These are phyloP conservation scores for Podospora didyma DNA, from an alignment of 495 filamentous ascomycete species.

Conservation along the genomic window DNA sequence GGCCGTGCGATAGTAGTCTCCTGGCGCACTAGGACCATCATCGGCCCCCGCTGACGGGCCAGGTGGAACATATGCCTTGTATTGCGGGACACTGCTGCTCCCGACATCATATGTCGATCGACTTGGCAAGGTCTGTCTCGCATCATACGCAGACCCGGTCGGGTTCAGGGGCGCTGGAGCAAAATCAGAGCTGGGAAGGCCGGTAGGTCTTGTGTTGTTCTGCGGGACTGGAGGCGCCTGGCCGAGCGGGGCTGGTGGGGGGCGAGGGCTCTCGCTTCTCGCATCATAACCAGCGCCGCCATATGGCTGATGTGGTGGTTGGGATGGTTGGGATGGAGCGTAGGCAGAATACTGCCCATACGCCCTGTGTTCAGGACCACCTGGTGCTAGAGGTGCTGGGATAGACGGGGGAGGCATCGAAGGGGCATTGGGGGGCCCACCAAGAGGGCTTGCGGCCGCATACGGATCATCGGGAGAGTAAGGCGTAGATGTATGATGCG, in stretches of 20 bases:
- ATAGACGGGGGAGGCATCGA: constrained; percentile 23
- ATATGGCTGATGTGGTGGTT: constrained; percentile 33
- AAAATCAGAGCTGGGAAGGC: constrained; percentile 41
- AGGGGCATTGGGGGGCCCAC: constrained; percentile 21
- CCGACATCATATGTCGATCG: constrained; percentile 12
- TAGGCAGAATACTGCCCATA: background rate
- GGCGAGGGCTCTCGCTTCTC: constrained; percentile 40
- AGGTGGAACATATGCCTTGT: constrained; percentile 34
- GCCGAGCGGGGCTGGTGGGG: constrained; percentile 38
- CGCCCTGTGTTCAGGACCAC: constrained; percentile 3
- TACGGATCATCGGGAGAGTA: constrained; percentile 59
- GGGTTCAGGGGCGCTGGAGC: constrained; percentile 36
- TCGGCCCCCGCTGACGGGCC: background rate
- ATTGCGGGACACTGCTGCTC: constrained; percentile 17
- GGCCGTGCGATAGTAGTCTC: constrained; percentile 24
- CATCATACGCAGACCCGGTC: constrained; percentile 35
- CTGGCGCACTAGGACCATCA: constrained; percentile 16
- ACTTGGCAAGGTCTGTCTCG: constrained; percentile 39
- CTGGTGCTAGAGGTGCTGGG: constrained; percentile 24
- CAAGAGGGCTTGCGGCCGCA: constrained; percentile 26
- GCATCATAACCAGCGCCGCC: constrained; percentile 43
- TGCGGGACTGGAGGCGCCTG: constrained; percentile 40
- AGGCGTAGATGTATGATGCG: constrained; percentile 49
- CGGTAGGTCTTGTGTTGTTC: constrained; percentile 25
- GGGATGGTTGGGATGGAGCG: constrained; percentile 20